Percentiles rank a stretch among this genome's conserved stretches.
These are phyloP conservation scores for Pleodorina starrii DNA, from an alignment of 139 green algal species.

Conservation along the genomic window DNA sequence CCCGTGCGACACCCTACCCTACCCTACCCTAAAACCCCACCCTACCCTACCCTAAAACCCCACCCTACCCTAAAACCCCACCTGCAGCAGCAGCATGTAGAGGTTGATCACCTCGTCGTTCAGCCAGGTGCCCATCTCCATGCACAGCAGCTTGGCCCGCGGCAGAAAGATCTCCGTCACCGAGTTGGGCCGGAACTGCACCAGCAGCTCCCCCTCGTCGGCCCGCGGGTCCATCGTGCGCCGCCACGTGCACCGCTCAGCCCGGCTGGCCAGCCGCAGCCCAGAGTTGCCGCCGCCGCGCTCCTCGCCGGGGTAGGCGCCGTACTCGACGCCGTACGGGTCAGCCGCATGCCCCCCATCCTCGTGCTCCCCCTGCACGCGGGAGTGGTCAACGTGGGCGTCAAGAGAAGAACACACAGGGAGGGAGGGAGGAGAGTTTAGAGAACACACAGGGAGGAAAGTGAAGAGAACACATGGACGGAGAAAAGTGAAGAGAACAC, in stretches of 20 bases:
- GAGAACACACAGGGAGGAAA: too few relatives aligned
- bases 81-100: slow-evolving; percentile 82
- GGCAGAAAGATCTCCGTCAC: slow-evolving; percentile 43
- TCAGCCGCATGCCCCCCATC: too few relatives aligned
- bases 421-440: too few relatives aligned
- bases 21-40: too few relatives aligned
- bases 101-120: slow-evolving; percentile 91
- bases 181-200: slow-evolving; percentile 16
- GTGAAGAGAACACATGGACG: too few relatives aligned
- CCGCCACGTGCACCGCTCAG: neutral
- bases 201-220: neutral
- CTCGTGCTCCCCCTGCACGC: neutral
- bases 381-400: too few relatives aligned
- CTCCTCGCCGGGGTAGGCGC: neutral
- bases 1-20: too few relatives aligned
- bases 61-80: too few relatives aligned
- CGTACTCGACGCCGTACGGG: slow-evolving; percentile 14
- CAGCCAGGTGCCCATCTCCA: slow-evolving; percentile 67
- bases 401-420: too few relatives aligned
- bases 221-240: neutral
- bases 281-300: neutral
- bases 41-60: too few relatives aligned
- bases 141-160: slow-evolving; percentile 51
- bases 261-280: neutral
- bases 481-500: too few relatives aligned